Base-by-base conservation (phyloP, 305 asterid species). In the Fraxinus sp. region DNA sequence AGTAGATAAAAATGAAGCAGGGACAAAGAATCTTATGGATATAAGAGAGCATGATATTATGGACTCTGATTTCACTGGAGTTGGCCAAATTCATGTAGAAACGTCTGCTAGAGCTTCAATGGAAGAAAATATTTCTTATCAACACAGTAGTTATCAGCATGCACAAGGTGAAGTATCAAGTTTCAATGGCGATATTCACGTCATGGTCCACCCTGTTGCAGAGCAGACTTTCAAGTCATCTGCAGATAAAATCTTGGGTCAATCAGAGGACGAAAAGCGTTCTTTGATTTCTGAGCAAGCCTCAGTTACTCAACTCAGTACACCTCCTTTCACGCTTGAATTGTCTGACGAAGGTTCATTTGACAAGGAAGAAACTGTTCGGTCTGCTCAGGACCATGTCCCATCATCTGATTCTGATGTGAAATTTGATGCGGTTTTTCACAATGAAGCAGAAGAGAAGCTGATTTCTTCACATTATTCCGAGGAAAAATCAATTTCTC, bases 381-480 rank as follows among this genome's bases (percentile, higher is more conserved):
- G 76, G 49, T 78, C 84, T 33, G 86, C 84, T 72, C 46, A 72
- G 77, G 46, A 33, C 26, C 77, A 6, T 41, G 46, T 14, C 46
- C 46, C 39, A 33, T 32, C 14, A 16, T 72, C 77, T 72, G 46
- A 72, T 72, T 72, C 77, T 72, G 46, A 32, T 72, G 77, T 72
- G 66, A 68, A 82, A 83, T 80, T 79, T 55, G 87, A 59, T 78
- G 79, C 30, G 81, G 91, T 85, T 70, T 83, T 73, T 44, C 52
- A 70, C 79, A 78, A 71, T 28, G 89, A 86, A 85, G 81, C 88
- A 44, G 86, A 85, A 28, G 92, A 88, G 75, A 84, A 87, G 81
- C 84, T 83, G 44, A 82, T 84, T 59, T 81, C 89, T 41, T 76
- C 84, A 41, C 80, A 80, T 82, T 80, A 90, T 78, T 83, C 87